Evolutionary conservation across 2,329 filamentous ascomycete genomes (phyloP), one percentile per base, ranked within the genome.

Genomic region (Nigrospora osmanthi): DNA sequence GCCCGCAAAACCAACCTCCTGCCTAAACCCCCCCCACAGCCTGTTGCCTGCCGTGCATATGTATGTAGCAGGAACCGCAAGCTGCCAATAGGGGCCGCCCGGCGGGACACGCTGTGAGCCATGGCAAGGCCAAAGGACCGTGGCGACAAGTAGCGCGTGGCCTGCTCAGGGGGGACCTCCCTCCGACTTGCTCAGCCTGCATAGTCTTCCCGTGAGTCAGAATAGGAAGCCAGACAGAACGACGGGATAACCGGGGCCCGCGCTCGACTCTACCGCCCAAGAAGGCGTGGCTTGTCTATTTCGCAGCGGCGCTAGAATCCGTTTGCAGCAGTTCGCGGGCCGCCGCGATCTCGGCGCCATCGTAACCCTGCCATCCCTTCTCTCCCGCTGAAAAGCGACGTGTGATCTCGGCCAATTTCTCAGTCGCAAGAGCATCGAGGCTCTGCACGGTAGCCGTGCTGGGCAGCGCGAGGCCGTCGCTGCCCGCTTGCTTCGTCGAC

Each of bases 371-470:
- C 83, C 85, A 89, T 15, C 78, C 76, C 50, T 72, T 72, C 62
- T 88, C 78, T 46, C 76, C 69, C 41, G 75, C 71, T 33, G 72
- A 66, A 58, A 77, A 72, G 49, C 76, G 76, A 48, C 85, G 75
- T 49, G 90, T 79, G 54, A 93, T 90, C 60, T 91, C 86, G 1
- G 78, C 76, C 13, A 94, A 73, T 64, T 89, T 90, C 46, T 73
- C 70, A 1, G 85, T 91, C 17, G 88, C 86, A 47, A 78, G 63
- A 59, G 87, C 77, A 53, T 88, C 85, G 40, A 94, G 72, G 54
- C 76, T 80, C 59, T 85, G 73, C 11, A 89, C 67, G 1, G 78
- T 83, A 40, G 69, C 67, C 23, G 73, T 58, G 12, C 76, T 69
- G 3, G 84, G 84, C 3, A 80, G 59, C 2, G 73, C 55, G 46